Percentiles rank a stretch among this genome's conserved stretches.
These are phyloP conservation scores for Ammopiptanthus mongolicus DNA, from an alignment of 306 rosid genomes.

Conservation along the genomic window DNA sequence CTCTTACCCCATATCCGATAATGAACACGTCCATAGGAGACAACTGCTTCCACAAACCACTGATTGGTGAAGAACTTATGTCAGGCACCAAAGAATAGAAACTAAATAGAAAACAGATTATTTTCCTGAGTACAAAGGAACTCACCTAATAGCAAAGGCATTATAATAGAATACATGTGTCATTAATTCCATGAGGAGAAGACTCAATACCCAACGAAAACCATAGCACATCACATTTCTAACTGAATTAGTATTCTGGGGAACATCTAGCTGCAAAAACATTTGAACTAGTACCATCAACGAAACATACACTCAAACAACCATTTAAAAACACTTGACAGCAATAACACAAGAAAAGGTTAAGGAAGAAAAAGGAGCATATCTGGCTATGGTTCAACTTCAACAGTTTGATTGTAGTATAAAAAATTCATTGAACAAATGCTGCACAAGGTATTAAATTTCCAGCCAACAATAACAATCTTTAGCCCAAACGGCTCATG, in stretches of 20 bases:
- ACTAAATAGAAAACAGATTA: neutral
- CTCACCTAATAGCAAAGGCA: slow-evolving; percentile 64
- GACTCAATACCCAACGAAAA: slow-evolving; percentile 52
- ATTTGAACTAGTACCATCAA: neutral
- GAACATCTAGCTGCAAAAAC: slow-evolving; percentile 52
- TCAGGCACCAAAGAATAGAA: neutral
- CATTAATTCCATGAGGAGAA: slow-evolving; percentile 63
- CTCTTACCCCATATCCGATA: slow-evolving; percentile 76
- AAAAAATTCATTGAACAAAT: neutral
- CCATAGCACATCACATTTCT: slow-evolving; percentile 46
- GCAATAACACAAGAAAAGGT: neutral
- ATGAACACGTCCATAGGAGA: slow-evolving; percentile 60
- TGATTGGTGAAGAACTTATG: slow-evolving; percentile 7
- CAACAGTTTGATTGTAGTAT: neutral
- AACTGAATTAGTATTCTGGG: slow-evolving; percentile 38
- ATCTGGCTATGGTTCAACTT: neutral
- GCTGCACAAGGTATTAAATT: neutral
- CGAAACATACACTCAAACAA: neutral
- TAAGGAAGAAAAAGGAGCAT: neutral
- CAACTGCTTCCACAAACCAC: slow-evolving; percentile 58
- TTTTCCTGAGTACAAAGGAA: slow-evolving; percentile 2
- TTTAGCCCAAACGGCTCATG: too few relatives aligned
- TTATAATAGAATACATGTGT: slow-evolving; percentile 59
- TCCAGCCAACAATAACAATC: neutral
- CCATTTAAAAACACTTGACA: neutral